Conservation (phyloP, 139 green algal species). For the Penium margaritaceum region DNA sequence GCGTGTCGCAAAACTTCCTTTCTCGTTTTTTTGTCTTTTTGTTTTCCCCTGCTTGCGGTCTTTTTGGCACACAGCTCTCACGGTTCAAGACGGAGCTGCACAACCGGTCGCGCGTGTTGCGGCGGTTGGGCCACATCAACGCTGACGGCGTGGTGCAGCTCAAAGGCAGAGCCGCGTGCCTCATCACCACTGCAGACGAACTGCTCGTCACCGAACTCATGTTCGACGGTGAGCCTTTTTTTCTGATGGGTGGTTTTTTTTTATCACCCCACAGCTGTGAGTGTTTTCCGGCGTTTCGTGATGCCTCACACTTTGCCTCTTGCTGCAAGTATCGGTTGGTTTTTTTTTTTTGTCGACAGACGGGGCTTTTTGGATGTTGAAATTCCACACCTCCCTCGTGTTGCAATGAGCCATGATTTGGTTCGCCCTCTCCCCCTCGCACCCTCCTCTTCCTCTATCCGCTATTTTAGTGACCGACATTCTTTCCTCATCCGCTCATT, state of each 20-base stretch:
- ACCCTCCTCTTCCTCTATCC: too few species aligned
- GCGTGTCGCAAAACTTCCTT: too few species aligned
- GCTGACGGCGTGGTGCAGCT: conserved; percentile 60
- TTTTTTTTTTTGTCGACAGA: too few species aligned
- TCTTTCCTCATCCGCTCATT: too few species aligned
- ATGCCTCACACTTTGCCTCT: neutral
- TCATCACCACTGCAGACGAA: conserved; percentile 80
- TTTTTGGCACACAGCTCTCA: conserved; percentile 13
- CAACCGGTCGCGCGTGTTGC: conserved; percentile 60
- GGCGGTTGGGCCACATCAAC: conserved; percentile 72
- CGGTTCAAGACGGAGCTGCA: conserved; percentile 36
- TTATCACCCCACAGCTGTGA: neutral
- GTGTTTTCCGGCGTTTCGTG: neutral
- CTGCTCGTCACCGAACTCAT: conserved; percentile 72
- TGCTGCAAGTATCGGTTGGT: neutral
- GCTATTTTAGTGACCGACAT: too few species aligned
- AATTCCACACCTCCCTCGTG: too few species aligned
- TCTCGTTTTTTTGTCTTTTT: too few species aligned
- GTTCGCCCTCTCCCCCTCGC: too few species aligned
- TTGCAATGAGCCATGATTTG: too few species aligned
- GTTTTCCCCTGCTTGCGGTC: too few species aligned
- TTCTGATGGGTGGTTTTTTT: neutral
- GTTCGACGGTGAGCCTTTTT: conserved; percentile 58
- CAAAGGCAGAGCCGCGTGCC: conserved; percentile 67
- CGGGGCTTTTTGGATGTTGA: too few species aligned